phyloP scores from a whole-genome alignment of 768 basidiomycete genomes.

The Suillus subalutaceus region DNA sequence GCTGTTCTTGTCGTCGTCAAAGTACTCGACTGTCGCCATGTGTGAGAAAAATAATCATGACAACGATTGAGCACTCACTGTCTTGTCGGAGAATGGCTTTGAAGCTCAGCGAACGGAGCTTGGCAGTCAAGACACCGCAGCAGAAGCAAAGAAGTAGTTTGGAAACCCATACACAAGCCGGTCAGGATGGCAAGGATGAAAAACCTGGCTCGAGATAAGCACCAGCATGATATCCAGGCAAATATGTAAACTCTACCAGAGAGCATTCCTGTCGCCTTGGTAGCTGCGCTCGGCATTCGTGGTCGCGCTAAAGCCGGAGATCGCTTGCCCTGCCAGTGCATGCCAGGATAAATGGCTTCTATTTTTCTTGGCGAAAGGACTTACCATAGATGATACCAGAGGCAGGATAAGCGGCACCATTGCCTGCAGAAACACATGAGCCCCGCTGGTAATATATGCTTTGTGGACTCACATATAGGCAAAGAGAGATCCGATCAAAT shows the following conservation, averaged over 20 bases:
- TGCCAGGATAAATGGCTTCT: background rate
- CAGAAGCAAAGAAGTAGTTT: slow-evolving; percentile 38
- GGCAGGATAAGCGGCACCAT: too few species aligned
- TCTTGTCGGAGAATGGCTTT: slow-evolving; percentile 47
- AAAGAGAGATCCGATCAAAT: too few species aligned
- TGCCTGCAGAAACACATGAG: too few species aligned
- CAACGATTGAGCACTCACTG: slow-evolving; percentile 28
- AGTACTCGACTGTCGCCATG: slow-evolving; percentile 15
- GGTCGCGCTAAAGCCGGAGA: slow-evolving; percentile 16
- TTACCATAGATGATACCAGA: slow-evolving; percentile 18
- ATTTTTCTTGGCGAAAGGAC: slow-evolving; percentile 15
- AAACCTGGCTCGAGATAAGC: slow-evolving; percentile 33
- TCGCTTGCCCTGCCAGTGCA: background rate
- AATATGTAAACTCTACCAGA: slow-evolving; percentile 24
- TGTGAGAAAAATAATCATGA: too few species aligned
- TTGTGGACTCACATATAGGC: too few species aligned
- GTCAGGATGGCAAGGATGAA: slow-evolving; percentile 41
- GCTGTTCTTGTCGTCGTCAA: slow-evolving; percentile 44
- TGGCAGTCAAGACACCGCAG: slow-evolving; percentile 40
- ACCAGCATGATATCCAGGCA: slow-evolving; percentile 30
- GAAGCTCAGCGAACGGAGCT: slow-evolving; percentile 43
- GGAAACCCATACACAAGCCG: slow-evolving; percentile 37
- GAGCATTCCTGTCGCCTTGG: slow-evolving; percentile 2
- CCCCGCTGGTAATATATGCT: too few species aligned
- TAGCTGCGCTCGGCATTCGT: background rate